Evolutionary conservation across 2,329 filamentous ascomycete genomes (phyloP).

Genomic region (Colletotrichum coccodes): DNA sequence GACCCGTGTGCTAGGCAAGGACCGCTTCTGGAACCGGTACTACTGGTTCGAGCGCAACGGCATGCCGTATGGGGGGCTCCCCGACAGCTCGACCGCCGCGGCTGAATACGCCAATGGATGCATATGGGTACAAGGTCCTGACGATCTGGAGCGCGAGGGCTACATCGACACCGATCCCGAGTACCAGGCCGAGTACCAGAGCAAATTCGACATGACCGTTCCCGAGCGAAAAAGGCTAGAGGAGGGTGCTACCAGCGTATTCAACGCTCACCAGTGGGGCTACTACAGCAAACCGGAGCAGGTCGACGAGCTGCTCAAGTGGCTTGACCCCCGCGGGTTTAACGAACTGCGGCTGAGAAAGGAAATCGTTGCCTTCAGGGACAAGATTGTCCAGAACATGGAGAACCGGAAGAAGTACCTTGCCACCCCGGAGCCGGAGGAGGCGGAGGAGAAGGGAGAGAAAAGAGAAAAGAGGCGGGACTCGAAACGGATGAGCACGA

Average conservation of each 20-base stretch:
- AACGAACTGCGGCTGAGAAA: slow-evolving; percentile 91
- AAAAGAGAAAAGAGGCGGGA: slow-evolving; percentile 41
- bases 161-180: slow-evolving; percentile 83
- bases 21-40: slow-evolving; percentile 98
- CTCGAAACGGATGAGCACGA: slow-evolving; percentile 53
- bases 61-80: slow-evolving; percentile 93
- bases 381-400: slow-evolving; percentile 84
- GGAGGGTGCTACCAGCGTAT: slow-evolving; percentile 84
- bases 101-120: slow-evolving; percentile 94
- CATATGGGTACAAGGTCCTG: slow-evolving; percentile 95
- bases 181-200: slow-evolving; percentile 78
- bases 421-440: slow-evolving; percentile 52
- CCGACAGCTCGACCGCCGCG: slow-evolving; percentile 85
- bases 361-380: slow-evolving; percentile 80
- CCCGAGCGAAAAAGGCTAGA: slow-evolving; percentile 86
- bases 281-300: slow-evolving; percentile 86
- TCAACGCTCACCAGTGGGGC: slow-evolving; percentile 85
- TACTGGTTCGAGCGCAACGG: slow-evolving; percentile 99
- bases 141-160: slow-evolving; percentile 85
- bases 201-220: slow-evolving; percentile 83
- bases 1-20: slow-evolving; percentile 88
- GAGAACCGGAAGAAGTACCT: slow-evolving; percentile 81
- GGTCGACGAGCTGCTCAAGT: slow-evolving; percentile 82
- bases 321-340: slow-evolving; percentile 87
- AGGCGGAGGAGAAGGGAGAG: slow-evolving; percentile 46